Base-by-base conservation (phyloP, 2,329 filamentous ascomycete species). In the Coccinonectria pachysandricola region DNA sequence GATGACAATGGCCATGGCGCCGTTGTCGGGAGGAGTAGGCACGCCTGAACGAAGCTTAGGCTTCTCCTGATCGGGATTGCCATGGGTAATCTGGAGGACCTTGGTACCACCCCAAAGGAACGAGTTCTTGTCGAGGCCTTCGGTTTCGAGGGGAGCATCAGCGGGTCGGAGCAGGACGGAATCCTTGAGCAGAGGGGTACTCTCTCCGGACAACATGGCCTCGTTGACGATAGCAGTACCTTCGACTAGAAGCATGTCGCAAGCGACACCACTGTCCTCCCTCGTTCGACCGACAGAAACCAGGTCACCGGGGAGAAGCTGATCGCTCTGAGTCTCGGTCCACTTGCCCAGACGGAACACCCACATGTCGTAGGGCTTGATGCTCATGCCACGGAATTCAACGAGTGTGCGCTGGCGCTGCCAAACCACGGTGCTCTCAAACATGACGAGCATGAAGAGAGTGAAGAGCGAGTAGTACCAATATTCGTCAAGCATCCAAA, bases 401-500 rank as follows among this genome's bases (percentile, higher is more conserved):
- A 73, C 92, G 40, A 98, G 61, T 2, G 92, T 98, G 42, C 88
- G 74, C 69, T 98, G 91, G 35, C 91, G 78, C 62, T 98, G 91
- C 92, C 91, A 98, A 10, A 98, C 92, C 19, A 98, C 92, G 3
- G 91, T 98, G 55, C 87, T 95, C 64, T 98, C 91, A 45, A 98
- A 98, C 32, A 75, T 79, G 42, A 98, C 85, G 30, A 98, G 74
- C 92, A 98, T 98, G 63, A 96, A 87, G 12, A 98, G 76, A 1
- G 92, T 98, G 59, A 98, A 98, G 12, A 98, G 73, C 35, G 91
- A 96, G 62, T 98, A 98, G 65, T 98, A 98, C 91, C 92, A 98
- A 62, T 96, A 98, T 60, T 98, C 92, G 51, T 98, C 91, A 51
- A 98, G 64, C 77, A 96, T 84, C 91, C 91, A 98, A 35, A 98